A percentile compares a stretch with the other conserved stretches of the same genome.
Evolutionary conservation across 495 filamentous ascomycete genomes (phyloP).

Genomic region (Penicillium steckii): DNA sequence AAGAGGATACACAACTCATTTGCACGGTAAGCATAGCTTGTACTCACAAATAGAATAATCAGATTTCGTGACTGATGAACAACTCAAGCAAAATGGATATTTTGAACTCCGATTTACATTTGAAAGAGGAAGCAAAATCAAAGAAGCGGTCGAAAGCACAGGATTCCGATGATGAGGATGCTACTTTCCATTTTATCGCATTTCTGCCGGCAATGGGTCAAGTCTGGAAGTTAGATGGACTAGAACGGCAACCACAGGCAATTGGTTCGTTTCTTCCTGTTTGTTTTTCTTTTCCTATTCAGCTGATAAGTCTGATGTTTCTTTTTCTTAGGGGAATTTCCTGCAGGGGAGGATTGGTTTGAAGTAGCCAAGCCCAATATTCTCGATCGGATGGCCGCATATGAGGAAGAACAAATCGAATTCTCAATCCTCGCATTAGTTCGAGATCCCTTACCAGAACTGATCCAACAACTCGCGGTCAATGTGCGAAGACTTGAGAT

Average conservation of each 20-base stretch:
- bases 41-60: background rate
- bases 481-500: slow-evolving; percentile 45
- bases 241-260: slow-evolving; percentile 69
- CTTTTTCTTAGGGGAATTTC: slow-evolving; percentile 30
- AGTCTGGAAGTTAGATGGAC: slow-evolving; percentile 89
- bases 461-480: slow-evolving; percentile 39
- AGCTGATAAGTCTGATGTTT: background rate
- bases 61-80: background rate
- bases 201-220: slow-evolving; percentile 74
- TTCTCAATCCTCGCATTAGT: slow-evolving; percentile 57
- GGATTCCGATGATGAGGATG: slow-evolving; percentile 47
- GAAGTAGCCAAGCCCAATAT: slow-evolving; percentile 45
- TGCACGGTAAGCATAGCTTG: slow-evolving; percentile 59
- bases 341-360: slow-evolving; percentile 48
- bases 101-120: slow-evolving; percentile 67
- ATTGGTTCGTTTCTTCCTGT: slow-evolving; percentile 55
- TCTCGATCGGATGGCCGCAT: slow-evolving; percentile 50
- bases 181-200: slow-evolving; percentile 82
- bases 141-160: slow-evolving; percentile 35
- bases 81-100: slow-evolving; percentile 68
- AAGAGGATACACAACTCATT: slow-evolving; percentile 85
- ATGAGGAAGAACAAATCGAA: slow-evolving; percentile 53
- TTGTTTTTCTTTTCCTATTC: background rate
- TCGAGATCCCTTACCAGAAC: slow-evolving; percentile 48
- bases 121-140: slow-evolving; percentile 58